These are phyloP conservation scores for Didymella keratinophila DNA, from an alignment of 2,329 filamentous ascomycete species.

Conservation along the genomic window DNA sequence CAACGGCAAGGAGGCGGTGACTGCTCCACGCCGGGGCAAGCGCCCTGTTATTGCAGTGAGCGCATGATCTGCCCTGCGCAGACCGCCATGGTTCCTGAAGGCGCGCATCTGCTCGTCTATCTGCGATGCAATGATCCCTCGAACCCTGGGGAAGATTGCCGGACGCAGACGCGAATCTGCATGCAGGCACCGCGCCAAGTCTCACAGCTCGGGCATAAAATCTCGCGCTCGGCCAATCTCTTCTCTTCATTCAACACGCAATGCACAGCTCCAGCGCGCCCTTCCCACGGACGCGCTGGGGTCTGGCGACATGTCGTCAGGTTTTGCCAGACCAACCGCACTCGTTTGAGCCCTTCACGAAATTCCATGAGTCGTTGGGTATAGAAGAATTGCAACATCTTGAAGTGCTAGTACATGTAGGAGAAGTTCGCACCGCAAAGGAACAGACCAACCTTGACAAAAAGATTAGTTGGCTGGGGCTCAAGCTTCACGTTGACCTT, in stretches of 20 bases:
- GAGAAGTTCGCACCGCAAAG: neutral
- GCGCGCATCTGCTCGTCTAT: constrained; percentile 42
- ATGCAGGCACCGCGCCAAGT: constrained; percentile 23
- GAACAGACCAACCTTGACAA: neutral
- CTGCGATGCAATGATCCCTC: constrained; percentile 25
- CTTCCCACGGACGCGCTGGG: constrained; percentile 40
- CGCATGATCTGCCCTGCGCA: constrained; percentile 34
- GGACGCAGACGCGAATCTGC: constrained; percentile 18
- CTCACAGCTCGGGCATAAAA: constrained; percentile 21
- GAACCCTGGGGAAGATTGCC: constrained; percentile 19
- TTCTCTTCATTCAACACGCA: constrained; percentile 37
- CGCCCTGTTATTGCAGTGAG: constrained; percentile 18
- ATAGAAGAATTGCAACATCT: constrained; percentile 45
- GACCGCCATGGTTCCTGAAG: constrained; percentile 45
- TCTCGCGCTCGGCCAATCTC: constrained; percentile 12
- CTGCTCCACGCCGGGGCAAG: constrained; percentile 13
- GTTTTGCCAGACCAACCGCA: constrained; percentile 47
- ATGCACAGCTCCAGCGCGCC: constrained; percentile 46
- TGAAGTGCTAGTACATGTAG: neutral
- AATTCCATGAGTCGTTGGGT: constrained; percentile 43
- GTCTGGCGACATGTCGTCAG: constrained; percentile 43
- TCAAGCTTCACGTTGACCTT: neutral
- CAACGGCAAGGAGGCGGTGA: constrained; percentile 35
- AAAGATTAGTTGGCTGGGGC: neutral
- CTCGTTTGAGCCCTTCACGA: constrained; percentile 50